Conservation (phyloP, 164 flowering plant genomes). For the Chimonanthus praecox region DNA sequence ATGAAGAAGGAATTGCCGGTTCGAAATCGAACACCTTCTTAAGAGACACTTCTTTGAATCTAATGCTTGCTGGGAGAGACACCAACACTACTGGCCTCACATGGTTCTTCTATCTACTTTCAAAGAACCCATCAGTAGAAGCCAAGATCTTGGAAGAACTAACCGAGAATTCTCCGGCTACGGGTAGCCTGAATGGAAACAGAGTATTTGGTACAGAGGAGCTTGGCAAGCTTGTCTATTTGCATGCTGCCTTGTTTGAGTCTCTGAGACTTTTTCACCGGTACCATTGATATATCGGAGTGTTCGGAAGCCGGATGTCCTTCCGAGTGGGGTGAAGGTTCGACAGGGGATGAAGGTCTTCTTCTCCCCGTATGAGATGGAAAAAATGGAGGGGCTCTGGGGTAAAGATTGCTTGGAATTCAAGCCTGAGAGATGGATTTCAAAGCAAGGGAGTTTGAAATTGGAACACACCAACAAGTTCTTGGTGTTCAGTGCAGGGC, state of each 20-base stretch:
- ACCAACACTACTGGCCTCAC: slow-evolving; percentile 25
- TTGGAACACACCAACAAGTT: slow-evolving; percentile 16
- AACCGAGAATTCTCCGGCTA: neutral
- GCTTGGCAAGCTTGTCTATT: slow-evolving; percentile 19
- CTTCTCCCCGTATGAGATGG: slow-evolving; percentile 23
- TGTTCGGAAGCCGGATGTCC: slow-evolving; percentile 16
- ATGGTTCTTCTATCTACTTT: slow-evolving; percentile 32
- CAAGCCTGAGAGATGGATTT: slow-evolving; percentile 8
- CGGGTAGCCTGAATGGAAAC: neutral
- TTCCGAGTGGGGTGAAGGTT: slow-evolving; percentile 23
- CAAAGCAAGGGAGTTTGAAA: neutral
- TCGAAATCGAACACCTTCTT: slow-evolving; percentile 12
- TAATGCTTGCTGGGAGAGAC: slow-evolving; percentile 30
- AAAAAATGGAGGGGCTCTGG: slow-evolving; percentile 28
- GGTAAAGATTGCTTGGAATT: neutral
- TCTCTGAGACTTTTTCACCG: slow-evolving; percentile 26
- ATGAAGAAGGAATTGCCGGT: slow-evolving; percentile 3
- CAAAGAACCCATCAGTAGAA: neutral
- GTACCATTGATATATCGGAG: slow-evolving; percentile 21
- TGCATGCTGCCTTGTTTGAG: slow-evolving; percentile 35
- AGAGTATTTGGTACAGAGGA: slow-evolving; percentile 16
- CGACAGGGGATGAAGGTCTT: slow-evolving; percentile 19
- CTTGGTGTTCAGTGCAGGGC: slow-evolving; percentile 30
- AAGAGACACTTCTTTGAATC: slow-evolving; percentile 24
- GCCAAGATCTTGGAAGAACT: neutral